Evolutionary conservation across 768 basidiomycete species (phyloP), one percentile per base, ranked within the genome.

Genomic region (Fomitopsis pulvina): DNA sequence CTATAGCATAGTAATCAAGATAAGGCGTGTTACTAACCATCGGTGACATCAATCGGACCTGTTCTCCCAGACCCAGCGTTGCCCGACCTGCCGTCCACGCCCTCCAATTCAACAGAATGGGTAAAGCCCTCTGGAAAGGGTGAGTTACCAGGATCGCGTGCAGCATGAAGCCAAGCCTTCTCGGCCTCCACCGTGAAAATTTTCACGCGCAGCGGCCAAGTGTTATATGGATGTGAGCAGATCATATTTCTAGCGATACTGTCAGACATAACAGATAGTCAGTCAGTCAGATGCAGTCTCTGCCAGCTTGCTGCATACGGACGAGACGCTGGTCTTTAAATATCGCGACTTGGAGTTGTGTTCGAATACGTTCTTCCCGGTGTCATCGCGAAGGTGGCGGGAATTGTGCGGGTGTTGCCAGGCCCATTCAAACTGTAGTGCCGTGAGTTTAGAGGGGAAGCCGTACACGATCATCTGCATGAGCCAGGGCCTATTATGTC

Each of bases 391-490:
- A 16, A 87, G 68, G 66, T 85, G 83, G n/a, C 85, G 69, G 1
- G 84, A 82, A 22, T 76, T 64, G 54, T 83, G 71, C 9, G 85
- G 85, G 63, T 90, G 83, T 62, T 90, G 87, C 88, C 88, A 92
- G 25, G 83, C 81, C 86, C 85, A 90, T 68, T 89, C 87, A 57
- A 90, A 90, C 65, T 88, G 79, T 21, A 81, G 66, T 10, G 90
- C 88, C 1, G 85, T 77, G 63, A 88, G 65, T 62, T 79, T 81
- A 49, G 84, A 87, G 0, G 88, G 87, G 57, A 92, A 91, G 4
- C 89, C 90, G 61, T 87, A 76, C 1, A 91, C 83, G 30, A 91
- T 83, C 82, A 91, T 83, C 51, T 85, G 81, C 87, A 92, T 90
- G 10, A 80, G 74, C 88, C 87, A 91, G 37, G 85, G 85, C 22